Base-by-base conservation (phyloP, 257 asterid genomes). In the Nicotiana tabacum region DNA sequence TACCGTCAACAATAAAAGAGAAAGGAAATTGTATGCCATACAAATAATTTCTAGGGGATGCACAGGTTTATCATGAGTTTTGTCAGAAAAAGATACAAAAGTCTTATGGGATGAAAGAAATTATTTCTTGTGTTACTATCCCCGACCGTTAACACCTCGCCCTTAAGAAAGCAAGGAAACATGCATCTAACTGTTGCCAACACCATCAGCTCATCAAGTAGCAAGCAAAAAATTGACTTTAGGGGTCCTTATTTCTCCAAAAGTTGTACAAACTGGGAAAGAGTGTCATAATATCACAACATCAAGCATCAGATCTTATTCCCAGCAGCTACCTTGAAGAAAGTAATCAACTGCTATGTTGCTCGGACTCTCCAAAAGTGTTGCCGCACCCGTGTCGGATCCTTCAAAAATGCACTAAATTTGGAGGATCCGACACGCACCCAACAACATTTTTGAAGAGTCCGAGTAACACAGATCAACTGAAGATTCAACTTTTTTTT, bases 341-440 rank as follows among this genome's bases (percentile, higher is more conserved):
- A 68, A 69, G 43, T 69, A 68, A 69, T 69, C 77, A 69, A 4
- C 57, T 35, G 77, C n/a, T n/a, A n/a, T n/a, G n/a, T n/a, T n/a
- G n/a, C n/a, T n/a, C n/a, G n/a, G n/a, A n/a, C n/a, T n/a, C n/a
- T n/a, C n/a, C n/a, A n/a, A n/a, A n/a, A n/a, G n/a, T n/a, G n/a
- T n/a, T n/a, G n/a, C n/a, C n/a, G n/a, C n/a, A n/a, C n/a, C n/a
- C n/a, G n/a, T n/a, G n/a, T n/a, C n/a, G n/a, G n/a, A n/a, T n/a
- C n/a, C n/a, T n/a, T n/a, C n/a, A n/a, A n/a, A n/a, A n/a, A n/a
- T n/a, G n/a, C n/a, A n/a, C n/a, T n/a, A n/a, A n/a, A n/a, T n/a
- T n/a, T n/a, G n/a, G n/a, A n/a, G n/a, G n/a, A n/a, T n/a, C n/a
- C n/a, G n/a, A n/a, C n/a, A n/a, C n/a, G n/a, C n/a, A n/a, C n/a